Conservation (phyloP, 345 rosid genomes). For the Adansonia digitata region DNA sequence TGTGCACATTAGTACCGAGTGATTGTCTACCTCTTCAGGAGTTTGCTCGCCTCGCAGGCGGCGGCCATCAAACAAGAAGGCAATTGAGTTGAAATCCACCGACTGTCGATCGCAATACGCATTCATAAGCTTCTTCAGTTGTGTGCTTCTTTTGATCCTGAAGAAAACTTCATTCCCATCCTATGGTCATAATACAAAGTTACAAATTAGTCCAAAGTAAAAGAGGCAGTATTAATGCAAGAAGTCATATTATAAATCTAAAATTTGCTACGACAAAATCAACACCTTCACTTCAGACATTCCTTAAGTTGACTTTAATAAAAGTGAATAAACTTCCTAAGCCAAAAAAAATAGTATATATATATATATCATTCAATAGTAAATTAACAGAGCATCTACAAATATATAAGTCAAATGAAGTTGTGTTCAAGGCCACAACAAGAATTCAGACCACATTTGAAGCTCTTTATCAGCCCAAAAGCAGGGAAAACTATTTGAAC, state of each 20-base stretch:
- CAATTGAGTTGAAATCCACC: slow-evolving; percentile 70
- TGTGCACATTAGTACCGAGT: not conserved
- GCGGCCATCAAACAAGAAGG: slow-evolving; percentile 88
- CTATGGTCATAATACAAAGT: slow-evolving; percentile 23
- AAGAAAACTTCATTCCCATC: slow-evolving; percentile 88
- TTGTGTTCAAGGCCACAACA: not conserved
- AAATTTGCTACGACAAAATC: not conserved
- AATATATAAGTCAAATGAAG: not conserved
- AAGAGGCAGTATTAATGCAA: not conserved
- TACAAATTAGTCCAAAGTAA: not conserved
- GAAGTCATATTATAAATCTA: not conserved
- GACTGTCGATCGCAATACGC: slow-evolving; percentile 91
- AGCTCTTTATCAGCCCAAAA: not conserved
- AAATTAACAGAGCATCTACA: not conserved
- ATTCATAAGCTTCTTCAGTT: slow-evolving; percentile 82
- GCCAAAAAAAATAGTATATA: not conserved
- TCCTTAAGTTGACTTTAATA: not conserved
- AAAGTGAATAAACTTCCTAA: not conserved
- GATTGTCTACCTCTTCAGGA: slow-evolving; percentile 69
- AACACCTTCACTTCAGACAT: not conserved
- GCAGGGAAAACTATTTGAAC: not conserved
- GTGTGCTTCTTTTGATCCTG: slow-evolving; percentile 88
- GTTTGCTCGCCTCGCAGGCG: slow-evolving; percentile 83
- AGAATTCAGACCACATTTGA: not conserved
- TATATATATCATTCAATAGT: not conserved